Conservation (phyloP, 805 yeast genomes). For the Candida koratica region DNA sequence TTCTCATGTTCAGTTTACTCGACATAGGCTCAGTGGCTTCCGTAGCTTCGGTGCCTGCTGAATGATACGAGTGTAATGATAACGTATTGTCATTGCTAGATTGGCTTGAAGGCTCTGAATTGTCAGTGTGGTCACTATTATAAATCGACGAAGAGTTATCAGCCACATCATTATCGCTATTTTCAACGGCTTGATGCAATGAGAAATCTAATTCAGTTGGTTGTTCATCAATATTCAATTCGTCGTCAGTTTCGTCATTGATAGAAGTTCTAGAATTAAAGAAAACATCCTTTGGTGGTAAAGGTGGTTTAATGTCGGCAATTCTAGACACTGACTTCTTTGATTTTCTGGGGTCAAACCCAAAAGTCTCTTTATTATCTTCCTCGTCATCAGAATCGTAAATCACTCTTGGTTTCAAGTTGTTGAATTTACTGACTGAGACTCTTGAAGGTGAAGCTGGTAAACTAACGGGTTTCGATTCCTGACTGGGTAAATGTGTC, state of each 20-base stretch:
- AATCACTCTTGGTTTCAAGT: conserved; percentile 15
- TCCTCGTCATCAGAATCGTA: conserved; percentile 20
- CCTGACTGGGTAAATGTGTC: conserved; percentile 5
- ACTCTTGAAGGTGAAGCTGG: conserved; percentile 9
- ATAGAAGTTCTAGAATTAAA: conserved; percentile 4
- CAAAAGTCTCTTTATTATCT: conserved; percentile 16
- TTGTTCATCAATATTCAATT: conserved; percentile 11
- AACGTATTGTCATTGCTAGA: conserved; percentile 17
- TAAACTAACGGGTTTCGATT: conserved; percentile 1
- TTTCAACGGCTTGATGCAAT: conserved; percentile 38
- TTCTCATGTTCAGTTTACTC: conserved; percentile 12
- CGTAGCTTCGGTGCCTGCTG: conserved; percentile 15
- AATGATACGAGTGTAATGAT: conserved; percentile 39
- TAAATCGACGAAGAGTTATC: conserved; percentile 32
- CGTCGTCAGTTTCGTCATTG: conserved; percentile 9
- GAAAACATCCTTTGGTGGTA: conserved; percentile 7
- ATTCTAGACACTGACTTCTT: conserved; percentile 8
- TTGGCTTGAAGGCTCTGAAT: conserved; percentile 15
- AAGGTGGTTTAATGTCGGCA: conserved; percentile 6
- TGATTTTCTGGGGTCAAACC: conserved; percentile 23
- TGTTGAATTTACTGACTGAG: conserved; percentile 13
- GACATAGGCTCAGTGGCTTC: conserved; percentile 18
- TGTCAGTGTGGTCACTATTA: conserved; percentile 26
- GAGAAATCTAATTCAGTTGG: conserved; percentile 16
- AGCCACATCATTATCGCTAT: conserved; percentile 17